Evolutionary conservation across 78 protist species (phyloP), one percentile per base, ranked within the genome.

Genomic region (Dictyostelium purpureum): DNA sequence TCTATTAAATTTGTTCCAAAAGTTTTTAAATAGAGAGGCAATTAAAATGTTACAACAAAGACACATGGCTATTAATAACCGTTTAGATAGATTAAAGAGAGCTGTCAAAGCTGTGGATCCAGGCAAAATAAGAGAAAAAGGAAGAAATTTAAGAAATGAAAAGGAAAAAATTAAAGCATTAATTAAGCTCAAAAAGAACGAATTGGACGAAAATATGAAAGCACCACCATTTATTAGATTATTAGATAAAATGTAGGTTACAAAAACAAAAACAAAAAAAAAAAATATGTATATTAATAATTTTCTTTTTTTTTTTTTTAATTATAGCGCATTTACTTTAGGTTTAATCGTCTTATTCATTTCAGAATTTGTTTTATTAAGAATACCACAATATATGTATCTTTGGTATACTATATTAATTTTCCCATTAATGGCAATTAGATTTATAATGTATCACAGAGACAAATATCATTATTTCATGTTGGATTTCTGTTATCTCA

Each of bases 401-500:
- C 35, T 71, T 12, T 92, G 90, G 90, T 92, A 92, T 54, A 92
- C 91, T 12, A 37, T 74, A 2, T 61, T 83, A 56, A 78, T 92
- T 37, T 24, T 92, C 35, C 95, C 95, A 57, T 42, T 88, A 35
- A 65, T 94, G 83, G 76, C 77, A 26, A 28, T 71, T 33, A 76
- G 96, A 38, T 94, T 73, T 35, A 9, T 91, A 6, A 82, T 74
- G 83, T 94, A 94, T 75, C 91, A 91, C 19, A 56, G 81, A 40
- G 80, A 70, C 10, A 92, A 94, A 51, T 91, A 83, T 61, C 96
- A 94, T 56, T 94, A 94, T 56, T 94, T 94, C 57, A 81, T 94
- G 96, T 52, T 94, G 79, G 95, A 92, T 31, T 92, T 85, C 35
- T 92, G 95, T 77, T 92, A 92, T 67, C 85, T 92, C 2, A 70